These are phyloP conservation scores for Mimosa bimucronata DNA, from an alignment of 306 rosid species.

Conservation along the genomic window DNA sequence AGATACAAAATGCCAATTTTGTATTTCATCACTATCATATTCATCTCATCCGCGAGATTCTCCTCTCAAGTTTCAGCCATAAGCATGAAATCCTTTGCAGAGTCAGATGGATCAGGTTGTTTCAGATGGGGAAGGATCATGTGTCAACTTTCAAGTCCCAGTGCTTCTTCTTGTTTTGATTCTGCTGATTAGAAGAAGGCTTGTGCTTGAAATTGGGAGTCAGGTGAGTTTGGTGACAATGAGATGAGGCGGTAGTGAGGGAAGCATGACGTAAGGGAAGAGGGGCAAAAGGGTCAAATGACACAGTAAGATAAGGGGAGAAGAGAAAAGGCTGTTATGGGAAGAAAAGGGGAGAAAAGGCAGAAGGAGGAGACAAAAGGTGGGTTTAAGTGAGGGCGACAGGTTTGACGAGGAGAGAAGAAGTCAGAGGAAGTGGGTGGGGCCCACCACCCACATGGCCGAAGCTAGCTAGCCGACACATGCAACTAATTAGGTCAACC, in stretches of 20 bases:
- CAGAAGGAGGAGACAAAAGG: constrained; percentile 34
- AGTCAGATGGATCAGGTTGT: too few species aligned
- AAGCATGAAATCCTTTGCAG: too few species aligned
- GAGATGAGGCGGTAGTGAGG: constrained; percentile 39
- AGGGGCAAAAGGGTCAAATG: constrained; percentile 35
- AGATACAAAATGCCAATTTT: too few species aligned
- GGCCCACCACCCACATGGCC: constrained; percentile 4
- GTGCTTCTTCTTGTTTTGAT: too few species aligned
- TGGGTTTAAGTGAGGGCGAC: constrained; percentile 9
- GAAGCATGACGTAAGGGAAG: constrained; percentile 40
- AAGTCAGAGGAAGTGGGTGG: constrained; percentile 37
- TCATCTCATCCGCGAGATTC: too few species aligned
- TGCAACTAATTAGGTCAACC: constrained; percentile 42
- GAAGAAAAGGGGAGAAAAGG: not conserved
- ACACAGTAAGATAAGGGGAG: not conserved
- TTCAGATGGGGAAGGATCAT: too few species aligned
- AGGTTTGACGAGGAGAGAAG: constrained; percentile 35
- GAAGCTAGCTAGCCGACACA: not conserved
- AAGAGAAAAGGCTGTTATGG: not conserved
- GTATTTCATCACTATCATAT: too few species aligned
- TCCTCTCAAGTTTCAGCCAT: too few species aligned
- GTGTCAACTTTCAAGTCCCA: too few species aligned
- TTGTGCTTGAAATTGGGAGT: not conserved
- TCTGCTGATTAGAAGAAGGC: too few species aligned
- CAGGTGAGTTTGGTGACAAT: not conserved